Base-by-base conservation (phyloP, 441 rosid genomes). In the Monsonia emarginata region DNA sequence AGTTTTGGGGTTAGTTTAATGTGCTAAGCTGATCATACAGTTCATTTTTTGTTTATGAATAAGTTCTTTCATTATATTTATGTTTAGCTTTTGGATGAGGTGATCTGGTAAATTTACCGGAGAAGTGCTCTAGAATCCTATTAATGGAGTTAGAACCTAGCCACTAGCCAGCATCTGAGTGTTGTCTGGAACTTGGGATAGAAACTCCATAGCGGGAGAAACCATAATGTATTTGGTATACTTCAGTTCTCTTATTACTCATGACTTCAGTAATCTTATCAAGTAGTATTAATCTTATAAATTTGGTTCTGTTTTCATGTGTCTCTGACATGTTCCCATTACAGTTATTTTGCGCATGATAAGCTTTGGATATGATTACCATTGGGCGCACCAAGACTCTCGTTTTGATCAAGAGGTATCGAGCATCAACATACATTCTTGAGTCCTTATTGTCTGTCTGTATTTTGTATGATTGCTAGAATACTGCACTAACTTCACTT, bases 351-450 rank as follows among this genome's bases (percentile, higher is more conserved):
- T 94, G 76, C 91, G 98, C n/a, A 89, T 90, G 96, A 81, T 94
- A 74, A 94, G 98, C 81, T 94, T 87, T 72, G 98, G 97, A 75
- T 86, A 80, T 56, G 98, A 90, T 80, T 90, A 85, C 78, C 87
- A 76, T 76, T 89, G 91, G 97, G 81, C 88, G 22, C 73, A 70
- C 73, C 81, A 69, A 75, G 81, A 80, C 77, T 82, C 88, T 74
- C 84, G 32, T 72, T 88, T 87, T 65, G 90, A 87, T 80, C 79
- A 75, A 38, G 78, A 90, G 93, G 97, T 94, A 82, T 58, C 16
- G 54, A 36, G 46, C 21, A 48, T n/a, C 4, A 19, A 6, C 48
- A 19, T 46, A n/a, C 64, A 14, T 25, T 61, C 36, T 48, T 13
- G 40, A 69, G 21, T 65, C 32, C 31, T 22, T 13, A 19, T 25